A percentile compares a stretch with the other conserved stretches of the same genome.
Conservation (phyloP, 1,284 basidiomycete species). For the Ustilago esculenta region DNA sequence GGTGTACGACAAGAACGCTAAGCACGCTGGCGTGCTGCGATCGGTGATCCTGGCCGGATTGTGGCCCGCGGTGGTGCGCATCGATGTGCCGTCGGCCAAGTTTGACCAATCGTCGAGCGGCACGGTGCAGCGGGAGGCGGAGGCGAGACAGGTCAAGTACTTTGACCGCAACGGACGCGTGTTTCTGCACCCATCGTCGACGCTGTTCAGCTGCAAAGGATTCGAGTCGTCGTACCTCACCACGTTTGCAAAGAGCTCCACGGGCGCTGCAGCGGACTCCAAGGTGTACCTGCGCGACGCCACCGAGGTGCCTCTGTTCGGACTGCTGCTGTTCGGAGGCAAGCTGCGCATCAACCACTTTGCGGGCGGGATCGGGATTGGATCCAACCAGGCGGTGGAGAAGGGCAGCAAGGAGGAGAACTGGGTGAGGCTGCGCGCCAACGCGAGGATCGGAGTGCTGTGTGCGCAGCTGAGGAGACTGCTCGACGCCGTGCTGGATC, state of each 20-base stretch:
- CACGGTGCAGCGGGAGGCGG: slow-evolving; percentile 57
- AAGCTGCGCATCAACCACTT: slow-evolving; percentile 76
- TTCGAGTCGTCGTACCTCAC: slow-evolving; percentile 83
- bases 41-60: slow-evolving; percentile 63
- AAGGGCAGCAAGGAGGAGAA: slow-evolving; percentile 62
- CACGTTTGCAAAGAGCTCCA: slow-evolving; percentile 84
- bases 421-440: slow-evolving; percentile 78
- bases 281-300: slow-evolving; percentile 88
- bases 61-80: slow-evolving; percentile 70
- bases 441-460: slow-evolving; percentile 86
- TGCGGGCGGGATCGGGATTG: slow-evolving; percentile 75
- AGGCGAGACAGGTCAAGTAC: slow-evolving; percentile 57
- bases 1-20: slow-evolving; percentile 44
- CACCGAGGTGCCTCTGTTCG: slow-evolving; percentile 88
- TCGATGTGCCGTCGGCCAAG: slow-evolving; percentile 55
- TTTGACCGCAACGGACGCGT: slow-evolving; percentile 71
- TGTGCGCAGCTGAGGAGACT: slow-evolving; percentile 81
- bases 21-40: slow-evolving; percentile 48
- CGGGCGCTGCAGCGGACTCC: slow-evolving; percentile 68
- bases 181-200: slow-evolving; percentile 85
- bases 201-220: slow-evolving; percentile 76
- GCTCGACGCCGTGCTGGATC: slow-evolving; percentile 33
- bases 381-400: slow-evolving; percentile 29
- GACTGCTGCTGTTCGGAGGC: slow-evolving; percentile 84
- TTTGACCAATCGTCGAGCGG: slow-evolving; percentile 60